A percentile compares a stretch with the other conserved stretches of the same genome.
Conservation (phyloP, 768 basidiomycete species). For the Infundibulicybe gibba region DNA sequence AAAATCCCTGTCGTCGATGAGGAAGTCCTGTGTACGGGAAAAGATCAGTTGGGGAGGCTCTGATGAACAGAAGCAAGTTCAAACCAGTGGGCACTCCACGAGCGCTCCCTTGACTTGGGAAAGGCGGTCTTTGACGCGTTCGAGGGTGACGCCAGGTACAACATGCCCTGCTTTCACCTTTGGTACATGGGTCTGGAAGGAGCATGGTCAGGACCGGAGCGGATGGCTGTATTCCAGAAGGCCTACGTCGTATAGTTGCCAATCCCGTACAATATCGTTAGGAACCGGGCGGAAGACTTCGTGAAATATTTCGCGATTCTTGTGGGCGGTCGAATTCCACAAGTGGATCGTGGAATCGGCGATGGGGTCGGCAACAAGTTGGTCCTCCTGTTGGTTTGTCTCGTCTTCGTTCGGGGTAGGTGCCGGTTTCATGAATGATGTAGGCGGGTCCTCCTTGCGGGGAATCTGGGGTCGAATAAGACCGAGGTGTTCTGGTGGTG, state of each 20-base stretch:
- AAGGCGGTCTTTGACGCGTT: conserved; percentile 74
- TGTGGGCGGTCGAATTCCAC: conserved; percentile 68
- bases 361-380: conserved; percentile 75
- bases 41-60: conserved; percentile 6
- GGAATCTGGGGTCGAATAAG: conserved; percentile 73
- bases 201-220: background rate
- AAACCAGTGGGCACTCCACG: conserved; percentile 74
- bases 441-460: conserved; percentile 27
- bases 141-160: conserved; percentile 59
- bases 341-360: conserved; percentile 53
- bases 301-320: conserved; percentile 82
- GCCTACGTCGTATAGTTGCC: conserved; percentile 75
- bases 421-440: conserved; percentile 76
- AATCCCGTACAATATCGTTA: conserved; percentile 74
- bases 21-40: conserved; percentile 62
- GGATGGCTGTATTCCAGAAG: conserved; percentile 2
- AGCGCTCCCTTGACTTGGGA: conserved; percentile 63
- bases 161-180: conserved; percentile 83
- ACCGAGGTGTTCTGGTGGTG: conserved; percentile 72
- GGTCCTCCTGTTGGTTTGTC: conserved; percentile 53
- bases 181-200: conserved; percentile 62
- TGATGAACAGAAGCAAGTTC: conserved; percentile 14
- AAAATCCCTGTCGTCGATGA: conserved; percentile 76
- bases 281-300: conserved; percentile 88
- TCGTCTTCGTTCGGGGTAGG: conserved; percentile 71